Conservation (phyloP, 371 early-diverging fungal species). For the Circinella minor region DNA sequence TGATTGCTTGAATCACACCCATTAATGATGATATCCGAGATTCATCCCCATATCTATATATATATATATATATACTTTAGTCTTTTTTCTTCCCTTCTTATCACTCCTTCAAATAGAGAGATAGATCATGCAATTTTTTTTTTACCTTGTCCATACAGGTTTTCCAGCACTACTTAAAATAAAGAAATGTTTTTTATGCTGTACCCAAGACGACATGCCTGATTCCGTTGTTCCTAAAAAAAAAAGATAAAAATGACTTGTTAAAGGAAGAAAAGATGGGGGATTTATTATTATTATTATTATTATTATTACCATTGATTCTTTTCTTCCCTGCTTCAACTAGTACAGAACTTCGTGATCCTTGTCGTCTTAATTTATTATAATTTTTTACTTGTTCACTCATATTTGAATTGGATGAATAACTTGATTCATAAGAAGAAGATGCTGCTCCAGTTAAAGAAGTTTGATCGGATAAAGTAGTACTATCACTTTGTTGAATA, state of each 20-base stretch:
- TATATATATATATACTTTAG: neutral
- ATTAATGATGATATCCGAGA: slow-evolving; percentile 84
- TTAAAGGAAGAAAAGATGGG: neutral
- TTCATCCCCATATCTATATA: slow-evolving; percentile 85
- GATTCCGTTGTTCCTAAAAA: slow-evolving; percentile 9
- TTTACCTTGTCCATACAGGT: slow-evolving; percentile 77
- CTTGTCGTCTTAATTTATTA: slow-evolving; percentile 45
- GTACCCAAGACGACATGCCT: slow-evolving; percentile 51
- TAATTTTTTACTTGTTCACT: slow-evolving; percentile 41
- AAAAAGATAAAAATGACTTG: neutral
- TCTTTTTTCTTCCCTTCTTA: no score
- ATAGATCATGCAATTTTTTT: no score
- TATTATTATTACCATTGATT: slow-evolving; percentile 14
- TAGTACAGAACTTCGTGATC: slow-evolving; percentile 40
- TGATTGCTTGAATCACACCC: slow-evolving; percentile 92
- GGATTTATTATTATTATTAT: neutral
- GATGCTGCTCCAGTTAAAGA: slow-evolving; percentile 21
- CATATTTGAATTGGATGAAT: slow-evolving; percentile 40
- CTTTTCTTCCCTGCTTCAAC: slow-evolving; percentile 15
- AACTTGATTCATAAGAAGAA: slow-evolving; percentile 35
- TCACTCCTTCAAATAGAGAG: no score
- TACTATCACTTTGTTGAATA: slow-evolving; percentile 11
- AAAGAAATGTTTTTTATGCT: slow-evolving; percentile 81
- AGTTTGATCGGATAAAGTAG: slow-evolving; percentile 17
- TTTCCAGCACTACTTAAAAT: slow-evolving; percentile 89